Evolutionary conservation across 2,329 filamentous ascomycete genomes (phyloP).

Genomic region (Setomelanomma holmii): DNA sequence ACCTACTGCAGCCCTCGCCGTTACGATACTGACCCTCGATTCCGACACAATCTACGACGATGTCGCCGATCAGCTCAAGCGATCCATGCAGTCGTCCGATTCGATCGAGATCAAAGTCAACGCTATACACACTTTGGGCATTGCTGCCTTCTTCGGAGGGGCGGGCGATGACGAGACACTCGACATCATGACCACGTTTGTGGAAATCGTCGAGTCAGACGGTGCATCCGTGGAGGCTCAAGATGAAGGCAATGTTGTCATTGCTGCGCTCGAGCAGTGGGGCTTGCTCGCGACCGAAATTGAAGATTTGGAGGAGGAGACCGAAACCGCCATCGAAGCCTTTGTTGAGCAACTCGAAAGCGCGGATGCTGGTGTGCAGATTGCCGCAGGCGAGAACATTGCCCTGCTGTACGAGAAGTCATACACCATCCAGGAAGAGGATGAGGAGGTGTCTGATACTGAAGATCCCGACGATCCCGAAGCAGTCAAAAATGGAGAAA

Average conservation of each 20-base stretch:
- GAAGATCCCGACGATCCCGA: conserved; percentile 56
- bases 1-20: conserved; percentile 62
- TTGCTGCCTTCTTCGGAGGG: conserved; percentile 78
- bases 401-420: conserved; percentile 82
- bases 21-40: conserved; percentile 72
- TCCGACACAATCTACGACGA: conserved; percentile 71
- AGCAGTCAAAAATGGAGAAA: conserved; percentile 26
- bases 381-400: conserved; percentile 79
- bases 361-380: conserved; percentile 73
- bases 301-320: conserved; percentile 75
- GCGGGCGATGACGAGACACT: conserved; percentile 71
- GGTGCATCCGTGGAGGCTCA: conserved; percentile 74
- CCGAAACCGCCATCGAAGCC: conserved; percentile 75
- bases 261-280: conserved; percentile 79
- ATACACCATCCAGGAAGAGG: conserved; percentile 64
- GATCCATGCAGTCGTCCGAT: conserved; percentile 70
- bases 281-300: conserved; percentile 79
- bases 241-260: conserved; percentile 74
- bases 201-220: conserved; percentile 82
- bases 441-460: conserved; percentile 60
- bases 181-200: conserved; percentile 75
- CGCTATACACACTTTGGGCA: conserved; percentile 75
- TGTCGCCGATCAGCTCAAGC: conserved; percentile 65
- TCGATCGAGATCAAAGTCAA: conserved; percentile 70
- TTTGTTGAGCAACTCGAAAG: conserved; percentile 88